A percentile compares a stretch with the other conserved stretches of the same genome.
Evolutionary conservation across 2,329 filamentous ascomycete species (phyloP).

Genomic region (Tolypocladium paradoxum): DNA sequence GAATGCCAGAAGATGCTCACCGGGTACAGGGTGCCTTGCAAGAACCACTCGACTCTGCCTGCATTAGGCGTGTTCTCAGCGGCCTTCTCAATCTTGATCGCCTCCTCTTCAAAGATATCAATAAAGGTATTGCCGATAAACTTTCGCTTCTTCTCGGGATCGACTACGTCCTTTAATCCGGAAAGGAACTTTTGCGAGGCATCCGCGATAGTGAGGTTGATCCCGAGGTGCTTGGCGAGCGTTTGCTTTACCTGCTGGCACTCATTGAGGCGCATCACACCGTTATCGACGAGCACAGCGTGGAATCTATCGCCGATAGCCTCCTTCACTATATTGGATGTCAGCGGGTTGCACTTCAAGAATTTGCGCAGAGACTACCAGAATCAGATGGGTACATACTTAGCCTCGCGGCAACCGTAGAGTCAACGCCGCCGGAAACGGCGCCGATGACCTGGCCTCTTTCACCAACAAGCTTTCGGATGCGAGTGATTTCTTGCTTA

Average conservation of each 20-base stretch:
- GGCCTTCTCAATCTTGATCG: conserved; percentile 55
- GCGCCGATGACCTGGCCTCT: conserved; percentile 65
- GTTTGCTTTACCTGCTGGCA: conserved; percentile 72
- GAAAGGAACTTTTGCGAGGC: conserved; percentile 67
- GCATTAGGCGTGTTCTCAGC: conserved; percentile 55
- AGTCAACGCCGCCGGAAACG: conserved; percentile 70
- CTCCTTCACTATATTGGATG: conserved; percentile 49
- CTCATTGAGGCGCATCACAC: conserved; percentile 70
- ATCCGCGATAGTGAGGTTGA: conserved; percentile 84
- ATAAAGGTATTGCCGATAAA: conserved; percentile 66
- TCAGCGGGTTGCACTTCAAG: neutral
- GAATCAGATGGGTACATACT: neutral
- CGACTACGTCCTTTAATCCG: conserved; percentile 62
- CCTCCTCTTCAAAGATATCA: conserved; percentile 69
- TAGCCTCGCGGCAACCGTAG: conserved; percentile 74
- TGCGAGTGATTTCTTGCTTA: conserved; percentile 68
- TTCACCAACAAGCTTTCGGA: conserved; percentile 70
- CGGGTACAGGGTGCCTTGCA: conserved; percentile 78
- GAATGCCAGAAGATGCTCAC: conserved; percentile 17
- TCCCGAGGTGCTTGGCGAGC: conserved; percentile 67
- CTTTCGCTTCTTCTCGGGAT: conserved; percentile 79
- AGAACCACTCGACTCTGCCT: conserved; percentile 75
- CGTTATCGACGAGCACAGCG: conserved; percentile 77
- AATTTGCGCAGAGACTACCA: neutral
- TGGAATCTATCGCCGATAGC: conserved; percentile 54